Conservation (phyloP, 2,329 filamentous ascomycete genomes). For the Aspergillus spinulosporus region DNA sequence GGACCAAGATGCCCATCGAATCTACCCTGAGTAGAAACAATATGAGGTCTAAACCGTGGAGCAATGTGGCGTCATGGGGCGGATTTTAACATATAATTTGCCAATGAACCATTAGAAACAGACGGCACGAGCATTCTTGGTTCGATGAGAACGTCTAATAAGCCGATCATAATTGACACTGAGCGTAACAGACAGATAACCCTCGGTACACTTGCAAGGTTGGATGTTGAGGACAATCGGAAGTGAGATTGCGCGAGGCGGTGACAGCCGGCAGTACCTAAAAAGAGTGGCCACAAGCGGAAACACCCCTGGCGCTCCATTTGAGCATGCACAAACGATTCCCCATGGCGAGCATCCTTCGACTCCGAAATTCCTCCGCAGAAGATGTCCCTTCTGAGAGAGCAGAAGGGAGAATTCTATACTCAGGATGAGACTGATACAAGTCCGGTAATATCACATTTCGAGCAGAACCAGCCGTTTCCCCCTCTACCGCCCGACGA, state of each 20-base stretch:
- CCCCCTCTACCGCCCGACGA: slow-evolving; percentile 33
- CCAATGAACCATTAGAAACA: too few species aligned
- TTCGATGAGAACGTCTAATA: too few species aligned
- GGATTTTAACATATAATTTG: too few species aligned
- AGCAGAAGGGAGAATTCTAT: slow-evolving; percentile 4
- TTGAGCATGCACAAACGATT: not conserved
- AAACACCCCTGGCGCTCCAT: not conserved
- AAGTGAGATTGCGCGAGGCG: slow-evolving; percentile 5
- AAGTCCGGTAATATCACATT: slow-evolving; percentile 13
- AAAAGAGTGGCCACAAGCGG: not conserved
- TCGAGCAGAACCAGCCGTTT: slow-evolving; percentile 38
- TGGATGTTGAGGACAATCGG: not conserved
- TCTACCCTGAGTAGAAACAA: too few species aligned
- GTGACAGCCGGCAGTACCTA: slow-evolving; percentile 19
- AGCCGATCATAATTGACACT: too few species aligned
- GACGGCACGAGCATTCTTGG: too few species aligned
- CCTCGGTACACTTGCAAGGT: too few species aligned
- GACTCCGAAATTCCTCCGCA: not conserved
- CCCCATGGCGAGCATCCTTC: slow-evolving; percentile 2
- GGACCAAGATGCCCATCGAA: too few species aligned
- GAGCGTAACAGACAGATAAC: too few species aligned
- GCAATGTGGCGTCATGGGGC: too few species aligned
- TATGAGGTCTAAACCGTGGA: too few species aligned
- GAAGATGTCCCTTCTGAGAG: slow-evolving; percentile 19
- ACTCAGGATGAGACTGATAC: slow-evolving; percentile 14